Base-by-base conservation (phyloP, 805 yeast species). In the Saccharomycopsis guyanensis region DNA sequence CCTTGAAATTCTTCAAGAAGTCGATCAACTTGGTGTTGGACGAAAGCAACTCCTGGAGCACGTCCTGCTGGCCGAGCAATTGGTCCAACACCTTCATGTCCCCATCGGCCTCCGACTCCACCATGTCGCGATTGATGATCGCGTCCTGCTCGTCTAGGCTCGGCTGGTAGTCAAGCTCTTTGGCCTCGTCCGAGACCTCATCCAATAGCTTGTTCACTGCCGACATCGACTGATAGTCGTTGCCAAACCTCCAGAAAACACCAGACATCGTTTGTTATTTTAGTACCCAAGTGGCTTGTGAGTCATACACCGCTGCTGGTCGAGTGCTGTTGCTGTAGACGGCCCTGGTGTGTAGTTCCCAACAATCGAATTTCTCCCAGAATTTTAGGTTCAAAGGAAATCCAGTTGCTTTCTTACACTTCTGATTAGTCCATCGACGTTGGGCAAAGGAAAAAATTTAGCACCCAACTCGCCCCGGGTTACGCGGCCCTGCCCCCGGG, bases 11-110 rank as follows among this genome's bases (percentile, higher is more conserved):
- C 52, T 91, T 73, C 46, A 93, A 68, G 56, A 81, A 81, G 56
- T 87, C 93, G 34, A 89, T 70, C 42, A 93, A 71, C 58, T 83
- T 82, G 38, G 81, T 72, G 60, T 84, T 84, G 16, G 87, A 80
- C 19, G 82, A 76, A 52, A 82, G 65, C 32, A 86, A 66, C 59
- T 86, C 93, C 48, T 84, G 84, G 23, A 84, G 68, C 24, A 86
- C 63, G 49, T 82, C 89, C 39, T 78, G 82, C 55, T 85, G 91
- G 58, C 83, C 88, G 51, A 86, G 66, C 38, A 86, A 63, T 40
- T 81, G 82, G 39, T 74, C 78, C 49, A 79, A 62, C 3, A 68
- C 63, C 16, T 37, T 24, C 4, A 45, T 47, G 23, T 57, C 56
- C 31, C 54, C 39, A 15, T 41, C 40, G 2, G 33, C 37, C 7